A percentile compares a stretch with the other conserved stretches of the same genome.
Conservation (phyloP, 2,329 filamentous ascomycete species). For the Aspergillus flavus region DNA sequence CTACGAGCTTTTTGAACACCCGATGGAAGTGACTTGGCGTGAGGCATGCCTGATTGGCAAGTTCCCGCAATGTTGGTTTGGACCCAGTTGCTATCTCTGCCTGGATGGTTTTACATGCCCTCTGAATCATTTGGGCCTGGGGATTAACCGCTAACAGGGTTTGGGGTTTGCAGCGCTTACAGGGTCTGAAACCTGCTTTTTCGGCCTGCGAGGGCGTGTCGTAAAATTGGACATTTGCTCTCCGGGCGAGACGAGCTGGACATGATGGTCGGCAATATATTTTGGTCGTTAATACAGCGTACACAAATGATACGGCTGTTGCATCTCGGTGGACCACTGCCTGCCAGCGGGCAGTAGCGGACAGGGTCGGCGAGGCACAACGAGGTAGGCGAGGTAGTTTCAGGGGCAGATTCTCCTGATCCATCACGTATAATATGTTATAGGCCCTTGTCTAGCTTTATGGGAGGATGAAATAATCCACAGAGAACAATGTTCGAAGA, state of each 20-base stretch:
- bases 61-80: constrained; percentile 45
- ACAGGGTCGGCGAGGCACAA: constrained; percentile 18
- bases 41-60: constrained; percentile 52
- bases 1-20: constrained; percentile 56
- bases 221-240: constrained; percentile 60
- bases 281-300: constrained; percentile 58
- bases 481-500: background rate
- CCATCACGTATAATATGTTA: constrained; percentile 6
- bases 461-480: background rate
- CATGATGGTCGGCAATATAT: constrained; percentile 62
- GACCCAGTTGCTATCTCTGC: constrained; percentile 26
- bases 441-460: background rate
- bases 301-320: constrained; percentile 54
- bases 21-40: constrained; percentile 58
- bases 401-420: constrained; percentile 15
- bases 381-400: constrained; percentile 27
- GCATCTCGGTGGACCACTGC: constrained; percentile 51
- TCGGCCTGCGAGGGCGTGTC: constrained; percentile 51
- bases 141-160: constrained; percentile 32
- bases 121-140: constrained; percentile 33
- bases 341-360: constrained; percentile 42
- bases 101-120: constrained; percentile 36
- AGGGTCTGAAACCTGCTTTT: constrained; percentile 55
- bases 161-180: constrained; percentile 59
- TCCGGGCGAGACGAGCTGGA: constrained; percentile 58